These are phyloP conservation scores for Gossypium trilobum DNA, from an alignment of 441 rosid genomes.

Conservation along the genomic window DNA sequence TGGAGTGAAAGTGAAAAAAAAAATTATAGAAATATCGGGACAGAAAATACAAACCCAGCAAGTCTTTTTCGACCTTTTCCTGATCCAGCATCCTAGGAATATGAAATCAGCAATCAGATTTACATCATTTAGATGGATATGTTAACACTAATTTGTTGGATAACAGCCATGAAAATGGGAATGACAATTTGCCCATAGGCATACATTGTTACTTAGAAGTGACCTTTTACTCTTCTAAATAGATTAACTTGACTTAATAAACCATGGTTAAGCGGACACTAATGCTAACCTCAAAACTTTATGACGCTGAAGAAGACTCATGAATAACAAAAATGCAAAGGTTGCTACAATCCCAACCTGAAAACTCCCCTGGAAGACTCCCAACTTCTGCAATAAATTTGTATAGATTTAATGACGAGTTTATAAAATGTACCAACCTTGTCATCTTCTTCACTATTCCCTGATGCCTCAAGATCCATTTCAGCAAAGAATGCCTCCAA, in stretches of 20 bases:
- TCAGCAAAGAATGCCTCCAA: constrained; percentile 96
- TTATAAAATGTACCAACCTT: constrained; percentile 39
- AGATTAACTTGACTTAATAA: background rate
- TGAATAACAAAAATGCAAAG: background rate
- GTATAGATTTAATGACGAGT: background rate
- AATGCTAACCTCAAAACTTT: background rate
- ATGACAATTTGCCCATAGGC: background rate
- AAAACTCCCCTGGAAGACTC: background rate
- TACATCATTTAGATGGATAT: background rate
- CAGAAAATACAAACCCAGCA: constrained; percentile 48
- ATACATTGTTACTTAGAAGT: background rate
- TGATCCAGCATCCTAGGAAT: constrained; percentile 39
- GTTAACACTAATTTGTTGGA: background rate
- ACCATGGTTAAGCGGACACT: background rate
- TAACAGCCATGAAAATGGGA: background rate
- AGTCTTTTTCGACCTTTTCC: constrained; percentile 35
- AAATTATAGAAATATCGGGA: constrained; percentile 1
- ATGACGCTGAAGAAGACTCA: background rate
- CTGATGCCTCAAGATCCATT: constrained; percentile 70
- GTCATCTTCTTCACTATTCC: constrained; percentile 37
- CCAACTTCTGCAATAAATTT: background rate
- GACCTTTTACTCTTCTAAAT: background rate
- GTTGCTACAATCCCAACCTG: background rate
- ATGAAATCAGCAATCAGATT: constrained; percentile 13
- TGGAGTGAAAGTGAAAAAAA: background rate